A percentile compares a stretch with the other conserved stretches of the same genome.
These are phyloP conservation scores for Arthrobotrys conoides DNA, from an alignment of 2,329 filamentous ascomycete species.

Conservation along the genomic window DNA sequence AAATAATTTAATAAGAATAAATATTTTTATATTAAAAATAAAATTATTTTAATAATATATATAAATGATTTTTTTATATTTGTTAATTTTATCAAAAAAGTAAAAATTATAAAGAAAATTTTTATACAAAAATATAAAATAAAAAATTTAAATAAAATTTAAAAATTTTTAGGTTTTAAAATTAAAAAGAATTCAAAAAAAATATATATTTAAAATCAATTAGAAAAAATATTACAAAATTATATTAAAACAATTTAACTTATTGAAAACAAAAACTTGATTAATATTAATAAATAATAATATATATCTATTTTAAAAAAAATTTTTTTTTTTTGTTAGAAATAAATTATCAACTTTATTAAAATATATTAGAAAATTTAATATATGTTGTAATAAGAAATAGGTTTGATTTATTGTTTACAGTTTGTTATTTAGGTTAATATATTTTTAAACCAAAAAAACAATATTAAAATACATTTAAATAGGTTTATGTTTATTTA, in stretches of 20 bases:
- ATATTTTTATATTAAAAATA: neutral
- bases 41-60: too few relatives aligned
- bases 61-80: too few relatives aligned
- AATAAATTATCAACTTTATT: constrained; percentile 3
- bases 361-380: neutral
- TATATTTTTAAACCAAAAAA: neutral
- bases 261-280: neutral
- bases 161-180: neutral
- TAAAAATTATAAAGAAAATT: neutral
- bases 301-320: constrained; percentile 1
- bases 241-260: neutral
- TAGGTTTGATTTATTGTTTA: neutral
- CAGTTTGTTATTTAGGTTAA: neutral
- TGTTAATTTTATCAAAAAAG: neutral
- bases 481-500: constrained; percentile 4
- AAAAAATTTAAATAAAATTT: neutral
- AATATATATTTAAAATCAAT: neutral
- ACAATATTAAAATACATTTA: neutral
- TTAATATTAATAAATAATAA: neutral
- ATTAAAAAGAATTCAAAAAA: neutral
- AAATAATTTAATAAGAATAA: neutral
- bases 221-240: neutral
- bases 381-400: neutral
- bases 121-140: neutral
- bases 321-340: neutral